phyloP scores from a whole-genome alignment of 2,329 filamentous ascomycete species.

The Arthrobotrys megalospora region DNA sequence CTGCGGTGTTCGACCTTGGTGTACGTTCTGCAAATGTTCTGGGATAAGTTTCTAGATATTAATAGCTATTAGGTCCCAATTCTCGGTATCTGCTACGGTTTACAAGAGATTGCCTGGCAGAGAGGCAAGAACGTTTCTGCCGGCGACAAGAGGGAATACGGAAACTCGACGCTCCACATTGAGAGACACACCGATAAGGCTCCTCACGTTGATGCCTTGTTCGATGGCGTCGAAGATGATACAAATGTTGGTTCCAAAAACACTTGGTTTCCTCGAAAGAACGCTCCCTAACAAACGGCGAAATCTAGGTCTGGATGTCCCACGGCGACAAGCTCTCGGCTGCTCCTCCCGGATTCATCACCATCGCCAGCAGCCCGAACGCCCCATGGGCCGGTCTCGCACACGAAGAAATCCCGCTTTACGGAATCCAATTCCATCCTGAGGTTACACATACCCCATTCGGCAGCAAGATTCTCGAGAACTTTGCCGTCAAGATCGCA shows the following conservation, averaged over 20 bases:
- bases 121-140: constrained; percentile 76
- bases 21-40: constrained; percentile 71
- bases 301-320: constrained; percentile 79
- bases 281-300: constrained; percentile 61
- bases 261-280: neutral
- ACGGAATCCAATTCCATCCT: constrained; percentile 87
- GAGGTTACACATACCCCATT: constrained; percentile 82
- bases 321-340: constrained; percentile 87
- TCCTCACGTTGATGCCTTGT: constrained; percentile 81
- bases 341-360: constrained; percentile 80
- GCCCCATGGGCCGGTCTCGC: constrained; percentile 85
- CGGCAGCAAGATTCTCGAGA: constrained; percentile 80
- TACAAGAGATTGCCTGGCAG: constrained; percentile 82
- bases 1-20: constrained; percentile 81
- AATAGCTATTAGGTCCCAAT: constrained; percentile 67
- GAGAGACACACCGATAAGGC: constrained; percentile 72
- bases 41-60: constrained; percentile 64
- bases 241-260: constrained; percentile 69
- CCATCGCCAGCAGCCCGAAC: constrained; percentile 82
- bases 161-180: constrained; percentile 77
- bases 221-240: constrained; percentile 79
- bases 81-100: constrained; percentile 76
- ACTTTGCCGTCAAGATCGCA: constrained; percentile 89
- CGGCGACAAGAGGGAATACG: constrained; percentile 79
- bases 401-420: constrained; percentile 73